phyloP scores from a whole-genome alignment of 208 protist species.

The Trypanosoma rangeli region DNA sequence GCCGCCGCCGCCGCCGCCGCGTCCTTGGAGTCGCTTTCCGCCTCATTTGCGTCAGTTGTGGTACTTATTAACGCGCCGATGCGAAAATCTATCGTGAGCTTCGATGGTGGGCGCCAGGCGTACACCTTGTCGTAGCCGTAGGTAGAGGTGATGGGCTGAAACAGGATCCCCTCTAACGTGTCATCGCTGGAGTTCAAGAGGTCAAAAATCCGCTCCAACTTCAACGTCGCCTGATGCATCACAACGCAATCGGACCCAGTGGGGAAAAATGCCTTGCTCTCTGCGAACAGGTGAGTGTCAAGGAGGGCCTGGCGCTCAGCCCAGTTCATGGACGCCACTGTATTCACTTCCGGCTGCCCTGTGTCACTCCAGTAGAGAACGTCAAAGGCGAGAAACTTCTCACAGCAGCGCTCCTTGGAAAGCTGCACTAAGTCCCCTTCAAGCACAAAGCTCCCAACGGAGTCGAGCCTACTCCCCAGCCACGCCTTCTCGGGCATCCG shows the following conservation, averaged over 20 bases:
- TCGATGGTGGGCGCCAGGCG: conserved; percentile 70
- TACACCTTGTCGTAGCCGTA: conserved; percentile 59
- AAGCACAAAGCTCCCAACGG: conserved; percentile 57
- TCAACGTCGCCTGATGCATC: conserved; percentile 57
- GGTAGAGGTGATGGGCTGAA: conserved; percentile 53
- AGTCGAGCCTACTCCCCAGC: conserved; percentile 49
- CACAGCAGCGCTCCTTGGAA: conserved; percentile 42
- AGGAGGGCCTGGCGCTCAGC: conserved; percentile 60
- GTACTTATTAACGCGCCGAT: conserved; percentile 44
- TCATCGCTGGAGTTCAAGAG: conserved; percentile 72
- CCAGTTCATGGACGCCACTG: conserved; percentile 62
- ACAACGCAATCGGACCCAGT: conserved; percentile 56
- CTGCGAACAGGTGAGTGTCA: conserved; percentile 40
- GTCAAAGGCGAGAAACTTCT: conserved; percentile 80
- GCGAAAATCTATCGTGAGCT: conserved; percentile 76
- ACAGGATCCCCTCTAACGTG: conserved; percentile 70
- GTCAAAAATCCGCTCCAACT: conserved; percentile 44
- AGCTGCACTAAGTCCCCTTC: conserved; percentile 70
- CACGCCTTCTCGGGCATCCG: conserved; percentile 55
- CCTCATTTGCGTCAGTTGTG: not conserved
- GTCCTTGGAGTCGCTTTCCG: conserved; percentile 14
- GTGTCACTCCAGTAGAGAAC: conserved; percentile 74
- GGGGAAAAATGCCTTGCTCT: conserved; percentile 46
- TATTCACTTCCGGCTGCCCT: conserved; percentile 39
- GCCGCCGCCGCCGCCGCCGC: not conserved